Base-by-base conservation (phyloP, 2,329 filamentous ascomycete species). In the Ilyonectria sp. region DNA sequence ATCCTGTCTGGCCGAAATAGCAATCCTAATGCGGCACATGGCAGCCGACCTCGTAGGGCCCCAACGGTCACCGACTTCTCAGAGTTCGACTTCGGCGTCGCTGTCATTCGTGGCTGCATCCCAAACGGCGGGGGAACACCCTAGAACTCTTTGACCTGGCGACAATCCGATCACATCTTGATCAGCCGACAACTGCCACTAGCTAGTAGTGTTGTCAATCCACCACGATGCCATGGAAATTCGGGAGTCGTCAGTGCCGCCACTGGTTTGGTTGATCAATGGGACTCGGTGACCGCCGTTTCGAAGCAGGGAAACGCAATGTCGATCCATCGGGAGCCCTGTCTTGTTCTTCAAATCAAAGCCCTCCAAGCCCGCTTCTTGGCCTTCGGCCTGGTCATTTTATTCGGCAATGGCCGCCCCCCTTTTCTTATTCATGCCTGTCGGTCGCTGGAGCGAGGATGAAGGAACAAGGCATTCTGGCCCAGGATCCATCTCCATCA, bases 251-350 rank as follows among this genome's bases (percentile, higher is more conserved):
- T 62, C 46, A 52, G 35, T 56, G 43, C 40, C 44, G 60, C 37
- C 52, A 23, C 37, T 37, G 57, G 53, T 52, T 57, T 65, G 49
- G 54, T 47, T 61, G 57, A 53, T 66, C 58, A 57, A 61, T 61
- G 63, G 58, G 53, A 61, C 52, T 52, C 58, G 43, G 44, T 61
- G 63, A 56, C 63, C 57, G 63, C 53, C 35, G 37, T 61, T 66
- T 66, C 53, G 21, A 66, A 58, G 46, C 31, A 37, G 66, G 69
- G 54, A 62, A 58, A 50, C 33, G 60, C 46, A 71, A 73, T 71
- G 74, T 68, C 65, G 71, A 75, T 75, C 74, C 23, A 50, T 72
- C 56, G 60, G 66, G 60, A 62, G 60, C 63, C 60, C 66, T 55
- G 49, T 67, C 26, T 57, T 60, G 58, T 70, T 57, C 46, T 57